Percentiles rank a stretch among this genome's conserved stretches.
phyloP scores from a whole-genome alignment of 176 grass and related monocot species.

The Oryza punctata region DNA sequence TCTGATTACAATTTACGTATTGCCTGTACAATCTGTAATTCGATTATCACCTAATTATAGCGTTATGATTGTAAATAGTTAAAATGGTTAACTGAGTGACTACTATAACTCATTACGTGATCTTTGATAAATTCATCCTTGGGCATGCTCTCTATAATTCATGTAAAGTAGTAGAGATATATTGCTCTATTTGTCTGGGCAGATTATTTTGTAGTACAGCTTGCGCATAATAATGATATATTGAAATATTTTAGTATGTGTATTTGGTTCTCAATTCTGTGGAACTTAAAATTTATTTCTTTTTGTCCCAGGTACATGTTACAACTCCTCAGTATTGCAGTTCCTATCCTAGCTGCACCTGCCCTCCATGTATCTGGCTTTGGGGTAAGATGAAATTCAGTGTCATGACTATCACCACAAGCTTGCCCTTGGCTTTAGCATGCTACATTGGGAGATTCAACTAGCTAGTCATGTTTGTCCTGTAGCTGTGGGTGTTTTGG shows the following conservation, averaged over 20 bases:
- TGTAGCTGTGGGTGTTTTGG: constrained; percentile 32
- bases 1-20: constrained; percentile 3
- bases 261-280: constrained; percentile 9
- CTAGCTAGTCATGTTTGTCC: neutral
- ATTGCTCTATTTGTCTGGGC: neutral
- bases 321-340: constrained; percentile 77
- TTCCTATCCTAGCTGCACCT: constrained; percentile 81
- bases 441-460: neutral
- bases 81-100: constrained; percentile 1
- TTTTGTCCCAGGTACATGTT: constrained; percentile 74
- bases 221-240: neutral
- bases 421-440: neutral
- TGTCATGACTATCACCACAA: neutral
- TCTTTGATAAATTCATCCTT: constrained; percentile 9
- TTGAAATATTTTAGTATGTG: constrained; percentile 2
- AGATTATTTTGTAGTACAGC: constrained; percentile 5
- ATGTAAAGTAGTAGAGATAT: neutral
- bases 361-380: constrained; percentile 92
- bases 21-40: neutral
- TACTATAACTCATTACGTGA: constrained; percentile 9
- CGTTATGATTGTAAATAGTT: neutral
- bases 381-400: constrained; percentile 67
- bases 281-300: constrained; percentile 13
- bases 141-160: constrained; percentile 11
- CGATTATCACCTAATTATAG: neutral